Evolutionary conservation across 1,284 basidiomycete species (phyloP).

Genomic region (Schizophyllum amplum): DNA sequence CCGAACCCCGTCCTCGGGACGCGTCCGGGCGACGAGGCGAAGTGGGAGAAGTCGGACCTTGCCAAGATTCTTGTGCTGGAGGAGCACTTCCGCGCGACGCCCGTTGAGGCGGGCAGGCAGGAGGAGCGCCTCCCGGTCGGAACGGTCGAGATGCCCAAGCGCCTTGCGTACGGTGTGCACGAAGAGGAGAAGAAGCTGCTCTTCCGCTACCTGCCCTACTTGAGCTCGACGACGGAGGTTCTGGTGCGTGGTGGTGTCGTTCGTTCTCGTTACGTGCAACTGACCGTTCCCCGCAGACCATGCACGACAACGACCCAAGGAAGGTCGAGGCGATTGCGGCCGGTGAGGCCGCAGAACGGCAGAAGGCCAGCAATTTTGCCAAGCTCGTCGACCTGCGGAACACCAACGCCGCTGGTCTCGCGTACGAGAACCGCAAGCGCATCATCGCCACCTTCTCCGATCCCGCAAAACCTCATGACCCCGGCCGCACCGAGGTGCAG

Average conservation of each 20-base stretch:
- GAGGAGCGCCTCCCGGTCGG: constrained; percentile 19
- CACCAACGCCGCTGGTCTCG: constrained; percentile 77
- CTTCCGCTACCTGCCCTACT: constrained; percentile 50
- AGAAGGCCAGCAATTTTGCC: constrained; percentile 60
- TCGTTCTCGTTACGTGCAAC: neutral
- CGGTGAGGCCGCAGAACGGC: constrained; percentile 33
- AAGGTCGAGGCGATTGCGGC: constrained; percentile 14
- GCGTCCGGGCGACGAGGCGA: constrained; percentile 48
- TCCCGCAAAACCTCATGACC: constrained; percentile 59
- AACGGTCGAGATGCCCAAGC: constrained; percentile 33
- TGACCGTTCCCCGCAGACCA: neutral
- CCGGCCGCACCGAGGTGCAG: constrained; percentile 84
- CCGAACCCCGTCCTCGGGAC: constrained; percentile 73
- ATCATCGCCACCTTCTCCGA: constrained; percentile 78
- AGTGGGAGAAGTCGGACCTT: constrained; percentile 61
- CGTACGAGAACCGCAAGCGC: constrained; percentile 78
- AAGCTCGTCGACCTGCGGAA: constrained; percentile 80
- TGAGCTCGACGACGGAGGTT: neutral
- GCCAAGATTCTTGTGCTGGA: constrained; percentile 52
- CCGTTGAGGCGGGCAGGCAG: neutral
- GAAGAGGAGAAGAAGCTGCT: constrained; percentile 45
- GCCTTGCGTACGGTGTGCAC: constrained; percentile 55
- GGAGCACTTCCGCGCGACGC: constrained; percentile 31
- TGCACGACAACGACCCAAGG: constrained; percentile 13
- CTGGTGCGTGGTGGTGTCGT: neutral